Evolutionary conservation across 2,329 filamentous ascomycete species (phyloP).

Genomic region (Talaromyces sp.): DNA sequence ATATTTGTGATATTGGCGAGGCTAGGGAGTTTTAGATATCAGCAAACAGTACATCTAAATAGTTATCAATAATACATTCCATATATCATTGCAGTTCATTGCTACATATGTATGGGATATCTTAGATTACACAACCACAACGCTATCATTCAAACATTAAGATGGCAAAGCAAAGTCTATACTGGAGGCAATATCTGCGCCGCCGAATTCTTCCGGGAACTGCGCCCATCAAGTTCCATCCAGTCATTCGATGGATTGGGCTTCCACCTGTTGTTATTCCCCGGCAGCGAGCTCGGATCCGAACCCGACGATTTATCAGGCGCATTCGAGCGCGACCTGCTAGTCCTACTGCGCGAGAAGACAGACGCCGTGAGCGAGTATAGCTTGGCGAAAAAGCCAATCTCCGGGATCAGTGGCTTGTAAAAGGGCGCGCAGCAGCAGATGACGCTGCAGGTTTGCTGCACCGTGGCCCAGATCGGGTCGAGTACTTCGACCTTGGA

Average conservation of each 20-base stretch:
- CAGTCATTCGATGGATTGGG: not conserved
- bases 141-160: not conserved
- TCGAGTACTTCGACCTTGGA: conserved; percentile 5
- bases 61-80: not conserved
- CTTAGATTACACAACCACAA: not conserved
- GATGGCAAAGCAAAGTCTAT: not conserved
- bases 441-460: conserved; percentile 7
- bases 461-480: conserved; percentile 7
- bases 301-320: not conserved
- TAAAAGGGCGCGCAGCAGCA: conserved; percentile 6
- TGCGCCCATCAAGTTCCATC: not conserved
- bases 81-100: not conserved
- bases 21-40: conserved; percentile 5
- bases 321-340: not conserved
- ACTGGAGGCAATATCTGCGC: not conserved
- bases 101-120: too few species aligned
- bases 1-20: conserved; percentile 11
- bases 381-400: not conserved
- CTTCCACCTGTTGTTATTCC: not conserved
- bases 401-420: conserved; percentile 2
- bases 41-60: too few species aligned
- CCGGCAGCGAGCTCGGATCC: not conserved
- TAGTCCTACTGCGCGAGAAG: not conserved
- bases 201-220: not conserved
- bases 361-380: not conserved